phyloP scores from a whole-genome alignment of 2,329 filamentous ascomycete genomes.

The Fusarium nanum region DNA sequence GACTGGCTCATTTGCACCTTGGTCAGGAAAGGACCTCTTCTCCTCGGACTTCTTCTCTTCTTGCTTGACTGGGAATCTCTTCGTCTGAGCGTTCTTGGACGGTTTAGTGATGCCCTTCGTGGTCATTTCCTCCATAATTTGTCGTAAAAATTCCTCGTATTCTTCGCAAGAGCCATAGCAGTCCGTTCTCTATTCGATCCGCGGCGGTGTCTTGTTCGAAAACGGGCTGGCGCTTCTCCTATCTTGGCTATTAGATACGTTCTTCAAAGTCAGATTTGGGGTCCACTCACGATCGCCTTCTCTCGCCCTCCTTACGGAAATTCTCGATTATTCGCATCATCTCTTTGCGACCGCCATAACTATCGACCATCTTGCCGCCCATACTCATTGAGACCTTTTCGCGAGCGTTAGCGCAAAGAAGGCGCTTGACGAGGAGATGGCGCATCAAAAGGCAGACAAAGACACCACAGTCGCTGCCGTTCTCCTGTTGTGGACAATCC shows the following conservation, averaged over 20 bases:
- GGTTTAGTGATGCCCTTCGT: background rate
- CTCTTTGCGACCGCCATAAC: constrained; percentile 82
- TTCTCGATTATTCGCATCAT: constrained; percentile 91
- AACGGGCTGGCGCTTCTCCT: constrained; percentile 55
- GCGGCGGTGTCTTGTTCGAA: constrained; percentile 56
- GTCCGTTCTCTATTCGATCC: constrained; percentile 56
- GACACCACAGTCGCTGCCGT: constrained; percentile 92
- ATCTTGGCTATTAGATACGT: constrained; percentile 37
- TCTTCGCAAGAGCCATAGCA: constrained; percentile 48
- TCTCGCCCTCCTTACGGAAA: constrained; percentile 87
- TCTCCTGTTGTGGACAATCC: constrained; percentile 91
- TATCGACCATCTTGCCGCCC: constrained; percentile 85
- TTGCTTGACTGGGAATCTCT: background rate
- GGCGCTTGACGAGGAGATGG: constrained; percentile 85
- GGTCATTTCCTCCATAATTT: constrained; percentile 8
- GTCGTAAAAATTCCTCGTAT: constrained; percentile 44
- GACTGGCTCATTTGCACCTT: background rate
- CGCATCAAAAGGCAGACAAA: constrained; percentile 97
- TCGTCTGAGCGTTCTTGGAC: background rate
- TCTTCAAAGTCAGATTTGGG: background rate
- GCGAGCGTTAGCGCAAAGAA: constrained; percentile 81
- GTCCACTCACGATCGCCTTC: constrained; percentile 78
- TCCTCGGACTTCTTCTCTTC: background rate
- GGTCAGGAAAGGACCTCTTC: background rate
- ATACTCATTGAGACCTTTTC: constrained; percentile 97